Percentiles rank a stretch among this genome's conserved stretches.
Conservation (phyloP, 2,329 filamentous ascomycete species). For the Aspergillus sp. region DNA sequence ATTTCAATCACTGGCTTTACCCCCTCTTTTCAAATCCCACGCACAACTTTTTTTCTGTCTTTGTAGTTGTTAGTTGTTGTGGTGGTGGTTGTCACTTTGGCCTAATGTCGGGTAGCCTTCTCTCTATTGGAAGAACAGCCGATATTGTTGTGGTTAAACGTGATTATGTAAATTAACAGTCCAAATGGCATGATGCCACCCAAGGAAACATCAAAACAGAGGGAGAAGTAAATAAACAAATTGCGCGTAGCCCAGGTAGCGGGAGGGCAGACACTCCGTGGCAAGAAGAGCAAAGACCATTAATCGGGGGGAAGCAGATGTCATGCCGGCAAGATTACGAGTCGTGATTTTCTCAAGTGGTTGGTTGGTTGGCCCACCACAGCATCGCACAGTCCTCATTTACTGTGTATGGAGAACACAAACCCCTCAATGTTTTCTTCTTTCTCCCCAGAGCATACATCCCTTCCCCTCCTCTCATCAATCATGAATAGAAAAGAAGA, state of each 20-base stretch:
- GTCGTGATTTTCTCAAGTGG: background rate
- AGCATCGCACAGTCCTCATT: background rate
- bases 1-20: background rate
- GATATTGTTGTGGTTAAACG: too few species aligned
- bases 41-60: background rate
- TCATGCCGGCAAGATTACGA: slow-evolving; percentile 17
- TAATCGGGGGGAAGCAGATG: slow-evolving; percentile 6
- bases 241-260: background rate
- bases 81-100: too few species aligned
- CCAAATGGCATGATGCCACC: too few species aligned
- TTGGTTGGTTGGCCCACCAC: background rate
- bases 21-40: background rate
- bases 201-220: background rate
- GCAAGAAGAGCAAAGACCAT: background rate
- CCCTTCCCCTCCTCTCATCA: background rate
- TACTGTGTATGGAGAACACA: background rate
- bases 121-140: too few species aligned
- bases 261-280: background rate
- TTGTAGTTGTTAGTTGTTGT: background rate
- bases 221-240: background rate
- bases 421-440: slow-evolving; percentile 3
- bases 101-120: too few species aligned
- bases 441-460: background rate
- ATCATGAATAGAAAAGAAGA: background rate
- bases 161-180: too few species aligned